A percentile compares a stretch with the other conserved stretches of the same genome.
Evolutionary conservation across 2,329 filamentous ascomycete genomes (phyloP).

Genomic region (Cryphonectria nitschkei): DNA sequence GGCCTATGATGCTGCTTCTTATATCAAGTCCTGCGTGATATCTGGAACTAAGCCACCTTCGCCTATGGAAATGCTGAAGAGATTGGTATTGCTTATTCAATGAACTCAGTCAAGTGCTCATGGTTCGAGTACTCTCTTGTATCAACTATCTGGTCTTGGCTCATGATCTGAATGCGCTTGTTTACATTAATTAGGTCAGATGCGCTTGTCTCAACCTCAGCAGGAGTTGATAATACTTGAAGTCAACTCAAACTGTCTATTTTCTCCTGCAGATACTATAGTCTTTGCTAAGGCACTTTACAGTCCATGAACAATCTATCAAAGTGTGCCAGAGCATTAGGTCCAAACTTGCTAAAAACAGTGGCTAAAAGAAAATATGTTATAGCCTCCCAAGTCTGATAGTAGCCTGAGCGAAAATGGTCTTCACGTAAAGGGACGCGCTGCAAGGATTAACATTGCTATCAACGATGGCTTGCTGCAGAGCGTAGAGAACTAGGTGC

Average conservation of each 20-base stretch:
- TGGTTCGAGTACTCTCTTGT: background rate
- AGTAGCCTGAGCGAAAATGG: background rate
- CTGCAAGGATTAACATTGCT: background rate
- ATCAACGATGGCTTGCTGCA: background rate
- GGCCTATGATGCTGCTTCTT: no score
- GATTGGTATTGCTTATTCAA: no score
- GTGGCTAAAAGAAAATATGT: background rate
- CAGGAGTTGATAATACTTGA: background rate
- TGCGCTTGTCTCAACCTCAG: background rate
- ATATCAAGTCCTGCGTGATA: no score
- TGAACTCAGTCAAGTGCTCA: no score
- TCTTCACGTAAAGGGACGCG: background rate
- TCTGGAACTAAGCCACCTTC: no score
- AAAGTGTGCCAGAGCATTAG: background rate
- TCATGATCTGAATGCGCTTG: background rate
- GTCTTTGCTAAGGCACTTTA: background rate
- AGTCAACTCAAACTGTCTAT: no score
- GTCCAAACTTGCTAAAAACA: background rate
- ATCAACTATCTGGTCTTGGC: background rate
- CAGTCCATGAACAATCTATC: background rate
- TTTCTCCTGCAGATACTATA: no score
- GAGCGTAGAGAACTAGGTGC: background rate
- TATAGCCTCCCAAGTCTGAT: background rate
- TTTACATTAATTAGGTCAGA: background rate
- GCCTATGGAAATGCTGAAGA: no score